phyloP scores from a whole-genome alignment of 2,329 filamentous ascomycete species.

The Sclerotinia sclerotiorum region DNA sequence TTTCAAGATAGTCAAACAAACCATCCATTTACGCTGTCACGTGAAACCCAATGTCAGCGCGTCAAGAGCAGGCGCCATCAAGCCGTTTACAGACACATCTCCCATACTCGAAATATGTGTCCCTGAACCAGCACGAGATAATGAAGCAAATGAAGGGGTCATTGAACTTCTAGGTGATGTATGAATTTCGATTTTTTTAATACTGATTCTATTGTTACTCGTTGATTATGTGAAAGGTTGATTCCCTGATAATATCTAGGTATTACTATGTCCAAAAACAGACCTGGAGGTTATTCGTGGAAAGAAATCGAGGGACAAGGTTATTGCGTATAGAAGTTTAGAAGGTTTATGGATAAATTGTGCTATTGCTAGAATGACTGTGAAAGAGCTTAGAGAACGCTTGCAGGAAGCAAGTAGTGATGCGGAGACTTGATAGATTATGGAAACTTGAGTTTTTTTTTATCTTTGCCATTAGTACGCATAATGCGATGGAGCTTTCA shows the following conservation, averaged over 20 bases:
- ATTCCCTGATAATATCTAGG: conserved; percentile 42
- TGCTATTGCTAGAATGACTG: conserved; percentile 34
- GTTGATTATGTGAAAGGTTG: not conserved
- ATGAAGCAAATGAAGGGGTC: conserved; percentile 68
- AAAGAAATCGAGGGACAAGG: conserved; percentile 64
- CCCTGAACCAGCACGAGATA: conserved; percentile 62
- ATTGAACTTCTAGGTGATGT: conserved; percentile 62
- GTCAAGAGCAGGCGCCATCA: conserved; percentile 57
- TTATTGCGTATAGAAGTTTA: conserved; percentile 44
- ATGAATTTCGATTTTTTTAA: conserved; percentile 26
- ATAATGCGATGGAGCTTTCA: not conserved
- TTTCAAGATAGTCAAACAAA: not conserved
- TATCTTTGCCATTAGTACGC: not conserved
- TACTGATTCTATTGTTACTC: not conserved
- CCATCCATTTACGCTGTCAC: conserved; percentile 61
- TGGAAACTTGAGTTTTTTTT: not conserved
- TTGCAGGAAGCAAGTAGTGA: conserved; percentile 26
- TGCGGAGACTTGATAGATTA: conserved; percentile 25
- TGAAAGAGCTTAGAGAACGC: conserved; percentile 33
- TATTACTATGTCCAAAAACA: conserved; percentile 62
- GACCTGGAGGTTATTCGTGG: conserved; percentile 62
- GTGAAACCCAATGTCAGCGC: conserved; percentile 66
- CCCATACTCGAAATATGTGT: conserved; percentile 64
- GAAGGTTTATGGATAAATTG: conserved; percentile 39
- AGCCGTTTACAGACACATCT: conserved; percentile 49